A percentile compares a stretch with the other conserved stretches of the same genome.
phyloP scores from a whole-genome alignment of 768 basidiomycete species.

The Suillus discolor region DNA sequence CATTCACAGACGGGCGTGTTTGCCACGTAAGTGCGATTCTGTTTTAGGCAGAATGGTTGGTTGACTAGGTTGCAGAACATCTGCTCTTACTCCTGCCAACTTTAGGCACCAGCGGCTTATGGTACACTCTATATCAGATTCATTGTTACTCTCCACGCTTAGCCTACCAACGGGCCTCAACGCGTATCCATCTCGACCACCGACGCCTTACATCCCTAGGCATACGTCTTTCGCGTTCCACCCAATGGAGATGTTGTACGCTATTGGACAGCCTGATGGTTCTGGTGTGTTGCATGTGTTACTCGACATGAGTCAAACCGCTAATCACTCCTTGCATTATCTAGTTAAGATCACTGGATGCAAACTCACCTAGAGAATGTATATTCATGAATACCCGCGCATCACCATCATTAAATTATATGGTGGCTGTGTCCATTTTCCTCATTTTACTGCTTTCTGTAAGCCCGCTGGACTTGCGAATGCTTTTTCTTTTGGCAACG shows the following conservation, averaged over 20 bases:
- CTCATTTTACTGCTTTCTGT: constrained; percentile 2
- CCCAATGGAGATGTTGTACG: constrained; percentile 85
- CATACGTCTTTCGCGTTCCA: constrained; percentile 76
- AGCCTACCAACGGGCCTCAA: constrained; percentile 57
- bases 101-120: constrained; percentile 69
- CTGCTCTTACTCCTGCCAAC: constrained; percentile 57
- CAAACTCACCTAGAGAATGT: constrained; percentile 41
- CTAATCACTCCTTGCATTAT: constrained; percentile 15
- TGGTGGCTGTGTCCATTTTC: background rate
- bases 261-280: constrained; percentile 73
- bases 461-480: background rate
- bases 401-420: background rate
- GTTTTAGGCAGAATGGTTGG: background rate
- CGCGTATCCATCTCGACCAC: constrained; percentile 55
- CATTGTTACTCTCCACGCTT: constrained; percentile 42
- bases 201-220: constrained; percentile 63
- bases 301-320: background rate
- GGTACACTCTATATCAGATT: constrained; percentile 56
- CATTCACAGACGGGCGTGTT: constrained; percentile 85
- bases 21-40: constrained; percentile 63
- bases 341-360: constrained; percentile 61
- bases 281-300: constrained; percentile 38
- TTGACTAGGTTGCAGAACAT: constrained; percentile 43
- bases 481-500: background rate
- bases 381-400: background rate